Evolutionary conservation across 1,139 yeast genomes (phyloP).

Genomic region (Saccharomyces pastorianus): DNA sequence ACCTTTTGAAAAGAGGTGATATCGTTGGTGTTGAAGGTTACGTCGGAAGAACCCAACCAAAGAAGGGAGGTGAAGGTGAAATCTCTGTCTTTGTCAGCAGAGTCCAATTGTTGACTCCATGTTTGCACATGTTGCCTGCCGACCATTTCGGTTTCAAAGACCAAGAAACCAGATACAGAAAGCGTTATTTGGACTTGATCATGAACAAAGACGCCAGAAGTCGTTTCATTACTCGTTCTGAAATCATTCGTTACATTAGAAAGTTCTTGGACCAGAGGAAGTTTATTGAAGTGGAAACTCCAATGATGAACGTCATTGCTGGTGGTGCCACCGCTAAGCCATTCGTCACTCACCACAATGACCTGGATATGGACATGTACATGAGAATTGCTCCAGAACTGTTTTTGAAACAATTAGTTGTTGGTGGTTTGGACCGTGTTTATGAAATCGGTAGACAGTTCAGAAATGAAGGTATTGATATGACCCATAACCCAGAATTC

Average conservation of each 20-base stretch:
- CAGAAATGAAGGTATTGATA: conserved; percentile 96
- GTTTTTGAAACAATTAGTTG: conserved; percentile 91
- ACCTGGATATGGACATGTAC: conserved; percentile 88
- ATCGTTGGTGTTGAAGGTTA: conserved; percentile 92
- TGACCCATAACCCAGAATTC: conserved; percentile 93
- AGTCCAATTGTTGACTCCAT: conserved; percentile 81
- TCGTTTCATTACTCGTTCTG: conserved; percentile 78
- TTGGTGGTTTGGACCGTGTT: conserved; percentile 97
- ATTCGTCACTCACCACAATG: conserved; percentile 93
- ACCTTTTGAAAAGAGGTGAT: conserved; percentile 90
- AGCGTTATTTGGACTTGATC: conserved; percentile 86
- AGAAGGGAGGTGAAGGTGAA: conserved; percentile 99
- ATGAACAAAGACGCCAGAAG: conserved; percentile 66
- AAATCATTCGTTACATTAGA: conserved; percentile 84
- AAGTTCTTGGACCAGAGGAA: conserved; percentile 76
- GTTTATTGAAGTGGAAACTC: conserved; percentile 94
- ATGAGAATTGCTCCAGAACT: conserved; percentile 99
- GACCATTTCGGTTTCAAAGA: conserved; percentile 97
- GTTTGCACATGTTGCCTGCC: conserved; percentile 96
- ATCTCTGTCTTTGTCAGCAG: conserved; percentile 80
- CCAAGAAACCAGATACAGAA: conserved; percentile 94
- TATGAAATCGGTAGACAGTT: conserved; percentile 98
- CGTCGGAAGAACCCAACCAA: conserved; percentile 95
- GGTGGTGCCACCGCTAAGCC: conserved; percentile 99
- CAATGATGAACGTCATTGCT: conserved; percentile 97